Conservation (phyloP, 176 grass and related monocot genomes). For the Phoenix dactylifera region DNA sequence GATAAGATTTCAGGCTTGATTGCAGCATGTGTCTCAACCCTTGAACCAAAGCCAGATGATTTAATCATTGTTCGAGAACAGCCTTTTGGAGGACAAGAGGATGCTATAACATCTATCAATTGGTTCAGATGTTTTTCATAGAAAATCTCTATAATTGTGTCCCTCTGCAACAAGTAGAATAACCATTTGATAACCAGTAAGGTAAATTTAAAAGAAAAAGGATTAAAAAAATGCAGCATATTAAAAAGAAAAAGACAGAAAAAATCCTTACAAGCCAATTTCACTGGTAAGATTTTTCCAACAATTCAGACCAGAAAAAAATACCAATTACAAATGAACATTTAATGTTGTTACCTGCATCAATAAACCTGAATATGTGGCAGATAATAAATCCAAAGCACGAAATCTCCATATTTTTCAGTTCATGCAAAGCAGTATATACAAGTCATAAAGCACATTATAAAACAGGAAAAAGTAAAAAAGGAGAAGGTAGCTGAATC, state of each 20-base stretch:
- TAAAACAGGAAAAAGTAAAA: too few species aligned
- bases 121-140: conserved; percentile 60
- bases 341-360: conserved; percentile 5
- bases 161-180: conserved; percentile 45
- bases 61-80: conserved; percentile 20
- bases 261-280: conserved; percentile 5
- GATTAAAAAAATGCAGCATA: background rate
- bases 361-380: conserved; percentile 1
- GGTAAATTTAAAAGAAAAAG: conserved; percentile 3
- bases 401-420: too few species aligned
- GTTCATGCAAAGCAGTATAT: too few species aligned
- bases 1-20: conserved; percentile 56
- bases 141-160: conserved; percentile 47
- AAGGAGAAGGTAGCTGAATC: too few species aligned
- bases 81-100: conserved; percentile 35
- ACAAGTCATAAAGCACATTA: too few species aligned
- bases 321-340: background rate
- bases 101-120: conserved; percentile 66
- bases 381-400: background rate
- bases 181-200: conserved; percentile 10
- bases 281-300: conserved; percentile 1
- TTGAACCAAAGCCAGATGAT: conserved; percentile 18
- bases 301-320: conserved; percentile 8
- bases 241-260: background rate
- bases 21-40: conserved; percentile 25